A percentile compares a stretch with the other conserved stretches of the same genome.
phyloP scores from a whole-genome alignment of 768 basidiomycete genomes.

The Russula compacta region DNA sequence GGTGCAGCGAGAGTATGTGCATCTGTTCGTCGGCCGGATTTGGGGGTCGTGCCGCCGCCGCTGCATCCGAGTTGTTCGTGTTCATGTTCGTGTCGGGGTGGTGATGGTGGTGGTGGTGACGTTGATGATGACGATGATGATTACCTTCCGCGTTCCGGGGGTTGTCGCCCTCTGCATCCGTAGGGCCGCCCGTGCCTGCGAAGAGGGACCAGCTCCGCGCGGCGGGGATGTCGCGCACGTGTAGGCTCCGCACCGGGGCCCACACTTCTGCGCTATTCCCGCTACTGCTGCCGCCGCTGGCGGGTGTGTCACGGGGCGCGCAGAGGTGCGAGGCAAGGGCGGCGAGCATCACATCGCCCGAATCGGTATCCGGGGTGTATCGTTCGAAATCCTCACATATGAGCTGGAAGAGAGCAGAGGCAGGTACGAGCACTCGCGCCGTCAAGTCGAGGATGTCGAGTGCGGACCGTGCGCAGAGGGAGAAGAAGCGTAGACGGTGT shows the following conservation, averaged over 20 bases:
- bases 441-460: conserved; percentile 16
- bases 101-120: neutral
- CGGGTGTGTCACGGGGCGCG: neutral
- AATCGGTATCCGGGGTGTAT: conserved; percentile 5
- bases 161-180: neutral
- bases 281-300: neutral
- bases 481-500: conserved; percentile 7
- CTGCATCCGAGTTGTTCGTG: neutral
- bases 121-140: no score
- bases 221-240: conserved; percentile 13
- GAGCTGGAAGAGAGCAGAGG: conserved; percentile 12
- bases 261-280: neutral
- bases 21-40: conserved; percentile 10
- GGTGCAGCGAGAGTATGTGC: conserved; percentile 11
- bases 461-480: conserved; percentile 9
- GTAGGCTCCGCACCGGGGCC: conserved; percentile 3
- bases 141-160: neutral
- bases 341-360: conserved; percentile 14
- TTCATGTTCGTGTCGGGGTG: neutral
- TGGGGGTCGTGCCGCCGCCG: neutral
- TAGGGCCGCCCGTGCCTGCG: conserved; percentile 2
- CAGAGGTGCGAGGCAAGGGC: conserved; percentile 13
- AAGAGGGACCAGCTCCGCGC: conserved; percentile 15
- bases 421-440: conserved; percentile 5
- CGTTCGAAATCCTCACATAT: conserved; percentile 14